A percentile compares a stretch with the other conserved stretches of the same genome.
Conservation (phyloP, 2,329 filamentous ascomycete genomes). For the Clonostachys sp. region DNA sequence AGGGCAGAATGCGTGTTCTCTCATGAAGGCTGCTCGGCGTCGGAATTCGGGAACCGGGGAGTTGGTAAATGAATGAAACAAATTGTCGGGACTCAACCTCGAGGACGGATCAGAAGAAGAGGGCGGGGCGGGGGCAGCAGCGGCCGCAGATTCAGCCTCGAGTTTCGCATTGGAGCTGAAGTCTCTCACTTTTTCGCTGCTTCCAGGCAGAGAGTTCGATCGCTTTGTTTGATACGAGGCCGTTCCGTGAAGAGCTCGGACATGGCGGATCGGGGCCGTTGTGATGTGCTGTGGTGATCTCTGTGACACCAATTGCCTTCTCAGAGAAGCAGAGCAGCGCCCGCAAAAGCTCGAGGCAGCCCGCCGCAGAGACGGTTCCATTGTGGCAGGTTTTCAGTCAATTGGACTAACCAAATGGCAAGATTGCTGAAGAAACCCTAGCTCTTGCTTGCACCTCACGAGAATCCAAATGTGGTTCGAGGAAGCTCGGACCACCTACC, state of each 20-base stretch:
- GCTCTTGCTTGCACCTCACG: no score
- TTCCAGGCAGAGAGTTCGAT: constrained; percentile 3
- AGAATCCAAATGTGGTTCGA: not conserved
- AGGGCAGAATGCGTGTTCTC: constrained; percentile 88
- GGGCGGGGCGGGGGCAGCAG: constrained; percentile 1
- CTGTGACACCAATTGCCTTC: constrained; percentile 18
- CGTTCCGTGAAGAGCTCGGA: constrained; percentile 20
- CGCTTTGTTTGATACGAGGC: constrained; percentile 12
- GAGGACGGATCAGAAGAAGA: not conserved
- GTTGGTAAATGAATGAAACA: constrained; percentile 88
- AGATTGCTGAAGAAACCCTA: no score
- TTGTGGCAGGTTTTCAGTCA: constrained; percentile 8
- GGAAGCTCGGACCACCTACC: constrained; percentile 20
- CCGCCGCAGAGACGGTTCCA: constrained; percentile 34
- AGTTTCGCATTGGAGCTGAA: constrained; percentile 21
- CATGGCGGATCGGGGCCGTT: constrained; percentile 16
- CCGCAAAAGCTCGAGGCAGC: constrained; percentile 32
- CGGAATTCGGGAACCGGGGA: constrained; percentile 89
- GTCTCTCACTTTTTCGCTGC: constrained; percentile 7
- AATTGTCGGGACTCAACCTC: constrained; percentile 56
- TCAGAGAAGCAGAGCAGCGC: constrained; percentile 28
- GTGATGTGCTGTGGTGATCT: constrained; percentile 14
- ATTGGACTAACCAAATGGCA: no score
- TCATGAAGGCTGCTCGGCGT: constrained; percentile 83
- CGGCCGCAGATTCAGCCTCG: constrained; percentile 15